Percentiles rank a stretch among this genome's conserved stretches.
These are phyloP conservation scores for Penicillium robsamsonii DNA, from an alignment of 495 filamentous ascomycete genomes.

Conservation along the genomic window DNA sequence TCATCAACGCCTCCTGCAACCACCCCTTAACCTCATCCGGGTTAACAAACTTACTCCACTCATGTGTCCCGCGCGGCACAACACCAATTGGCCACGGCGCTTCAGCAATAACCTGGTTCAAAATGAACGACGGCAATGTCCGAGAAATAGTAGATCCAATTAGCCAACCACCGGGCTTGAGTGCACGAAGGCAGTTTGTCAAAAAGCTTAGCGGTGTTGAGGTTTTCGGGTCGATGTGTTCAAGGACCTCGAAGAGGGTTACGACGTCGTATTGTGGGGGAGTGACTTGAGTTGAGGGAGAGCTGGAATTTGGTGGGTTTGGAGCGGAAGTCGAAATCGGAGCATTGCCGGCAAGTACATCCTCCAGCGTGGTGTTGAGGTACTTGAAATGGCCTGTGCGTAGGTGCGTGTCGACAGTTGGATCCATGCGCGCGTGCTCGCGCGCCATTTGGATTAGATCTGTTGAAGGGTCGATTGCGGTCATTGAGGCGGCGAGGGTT, in stretches of 20 bases:
- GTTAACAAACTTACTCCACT: constrained; percentile 94
- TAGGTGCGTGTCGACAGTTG: constrained; percentile 48
- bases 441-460: constrained; percentile 78
- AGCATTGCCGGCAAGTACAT: constrained; percentile 40
- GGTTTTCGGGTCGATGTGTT: constrained; percentile 64
- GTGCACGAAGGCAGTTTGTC: constrained; percentile 60
- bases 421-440: constrained; percentile 68
- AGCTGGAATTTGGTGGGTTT: constrained; percentile 2
- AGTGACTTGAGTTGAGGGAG: not conserved
- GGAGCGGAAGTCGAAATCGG: not conserved
- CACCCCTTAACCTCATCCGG: constrained; percentile 71
- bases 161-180: constrained; percentile 90
- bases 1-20: constrained; percentile 48
- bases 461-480: constrained; percentile 79
- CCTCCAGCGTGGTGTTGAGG: constrained; percentile 67
- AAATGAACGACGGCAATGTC: constrained; percentile 80
- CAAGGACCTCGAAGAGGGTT: constrained; percentile 88
- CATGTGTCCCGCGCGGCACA: constrained; percentile 89
- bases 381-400: constrained; percentile 62
- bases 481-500: constrained; percentile 62
- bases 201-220: constrained; percentile 69
- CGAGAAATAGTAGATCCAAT: constrained; percentile 87
- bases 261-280: constrained; percentile 64
- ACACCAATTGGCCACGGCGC: constrained; percentile 72
- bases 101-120: constrained; percentile 90